Percentiles rank a stretch among this genome's conserved stretches.
Conservation (phyloP, 208 protist species). For the Crithidia acanthocephali region DNA sequence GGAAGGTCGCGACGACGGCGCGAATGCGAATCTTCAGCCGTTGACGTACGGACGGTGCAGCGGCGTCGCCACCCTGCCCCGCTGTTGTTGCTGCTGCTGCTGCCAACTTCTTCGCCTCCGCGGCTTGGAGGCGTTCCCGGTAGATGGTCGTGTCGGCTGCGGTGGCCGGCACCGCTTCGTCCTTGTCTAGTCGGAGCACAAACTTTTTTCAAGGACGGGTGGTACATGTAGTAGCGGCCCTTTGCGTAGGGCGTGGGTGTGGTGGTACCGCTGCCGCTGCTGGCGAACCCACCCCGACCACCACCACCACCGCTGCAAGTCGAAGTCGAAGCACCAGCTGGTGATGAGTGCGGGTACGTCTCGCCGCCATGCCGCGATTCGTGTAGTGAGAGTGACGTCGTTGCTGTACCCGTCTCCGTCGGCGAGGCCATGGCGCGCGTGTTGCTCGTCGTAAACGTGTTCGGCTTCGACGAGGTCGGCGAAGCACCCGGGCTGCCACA, state of each 20-base stretch:
- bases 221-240: slow-evolving; percentile 37
- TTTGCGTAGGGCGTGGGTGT: slow-evolving; percentile 24
- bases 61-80: neutral
- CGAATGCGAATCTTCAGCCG: slow-evolving; percentile 36
- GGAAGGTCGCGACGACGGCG: slow-evolving; percentile 56
- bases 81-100: neutral
- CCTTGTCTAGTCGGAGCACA: slow-evolving; percentile 22
- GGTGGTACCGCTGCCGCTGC: neutral
- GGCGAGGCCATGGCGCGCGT: neutral
- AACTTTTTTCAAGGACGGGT: slow-evolving; percentile 25
- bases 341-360: neutral
- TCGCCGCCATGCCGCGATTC: neutral
- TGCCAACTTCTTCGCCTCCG: neutral
- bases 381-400: neutral
- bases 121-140: slow-evolving; percentile 10
- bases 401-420: neutral
- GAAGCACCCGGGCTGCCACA: neutral
- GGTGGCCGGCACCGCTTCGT: slow-evolving; percentile 34
- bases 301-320: neutral
- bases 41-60: neutral
- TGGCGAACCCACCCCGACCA: no score
- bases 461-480: neutral
- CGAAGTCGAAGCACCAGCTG: neutral
- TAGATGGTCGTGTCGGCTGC: slow-evolving; percentile 7
- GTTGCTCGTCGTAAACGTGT: neutral